Percentiles rank a stretch among this genome's conserved stretches.
Conservation (phyloP, 2,329 filamentous ascomycete species). For the Verticillium nonalfalfae region DNA sequence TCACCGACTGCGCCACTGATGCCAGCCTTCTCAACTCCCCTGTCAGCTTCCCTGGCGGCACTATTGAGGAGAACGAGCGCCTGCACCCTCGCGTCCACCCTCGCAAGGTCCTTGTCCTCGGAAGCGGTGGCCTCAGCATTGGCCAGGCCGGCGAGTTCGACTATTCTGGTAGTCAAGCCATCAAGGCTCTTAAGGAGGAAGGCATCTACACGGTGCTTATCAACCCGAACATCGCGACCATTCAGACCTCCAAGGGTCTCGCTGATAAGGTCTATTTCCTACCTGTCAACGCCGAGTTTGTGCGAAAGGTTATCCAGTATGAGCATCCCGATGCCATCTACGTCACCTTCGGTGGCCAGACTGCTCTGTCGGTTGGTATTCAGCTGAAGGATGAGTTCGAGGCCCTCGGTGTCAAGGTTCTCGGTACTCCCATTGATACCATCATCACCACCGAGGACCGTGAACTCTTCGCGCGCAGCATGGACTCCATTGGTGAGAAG, state of each 20-base stretch:
- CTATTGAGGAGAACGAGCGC: conserved; percentile 69
- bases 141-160: conserved; percentile 98
- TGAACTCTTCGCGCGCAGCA: conserved; percentile 93
- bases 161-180: conserved; percentile 96
- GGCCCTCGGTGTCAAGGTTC: conserved; percentile 81
- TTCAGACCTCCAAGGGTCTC: conserved; percentile 95
- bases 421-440: conserved; percentile 94
- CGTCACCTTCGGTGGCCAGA: conserved; percentile 96
- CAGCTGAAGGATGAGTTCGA: conserved; percentile 97
- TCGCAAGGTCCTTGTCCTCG: conserved; percentile 92
- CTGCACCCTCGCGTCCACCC: conserved; percentile 73
- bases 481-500: conserved; percentile 97
- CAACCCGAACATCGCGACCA: conserved; percentile 98
- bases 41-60: conserved; percentile 83
- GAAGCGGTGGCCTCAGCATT: conserved; percentile 92
- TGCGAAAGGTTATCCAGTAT: conserved; percentile 93
- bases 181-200: conserved; percentile 97
- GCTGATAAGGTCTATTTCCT: conserved; percentile 99
- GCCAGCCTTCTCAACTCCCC: conserved; percentile 61
- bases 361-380: conserved; percentile 92
- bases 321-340: conserved; percentile 96
- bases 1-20: conserved; percentile 65
- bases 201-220: conserved; percentile 97
- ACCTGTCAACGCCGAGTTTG: conserved; percentile 93
- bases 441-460: conserved; percentile 98